Evolutionary conservation across 352 stramenopile species (phyloP).

Genomic region (Phytophthora ohioensis): DNA sequence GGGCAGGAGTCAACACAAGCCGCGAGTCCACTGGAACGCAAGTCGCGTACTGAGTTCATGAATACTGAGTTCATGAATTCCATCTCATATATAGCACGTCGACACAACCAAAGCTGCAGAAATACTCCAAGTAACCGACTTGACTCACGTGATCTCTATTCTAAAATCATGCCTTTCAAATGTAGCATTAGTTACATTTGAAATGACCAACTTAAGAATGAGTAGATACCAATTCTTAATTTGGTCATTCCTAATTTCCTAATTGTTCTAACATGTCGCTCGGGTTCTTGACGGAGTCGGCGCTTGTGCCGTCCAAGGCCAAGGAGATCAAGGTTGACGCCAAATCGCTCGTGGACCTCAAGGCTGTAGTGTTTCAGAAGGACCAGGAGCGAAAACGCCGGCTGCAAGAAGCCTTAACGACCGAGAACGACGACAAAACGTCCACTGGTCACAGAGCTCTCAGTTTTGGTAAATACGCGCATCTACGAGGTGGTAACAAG

Average conservation of each 20-base stretch:
- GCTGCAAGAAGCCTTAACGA: slow-evolving; percentile 49
- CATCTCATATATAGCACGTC: slow-evolving; percentile 2
- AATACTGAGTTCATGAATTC: too few species aligned
- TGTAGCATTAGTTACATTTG: not conserved
- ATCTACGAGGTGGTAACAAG: slow-evolving; percentile 47
- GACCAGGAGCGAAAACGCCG: slow-evolving; percentile 78
- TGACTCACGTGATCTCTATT: not conserved
- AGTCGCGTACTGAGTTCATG: too few species aligned
- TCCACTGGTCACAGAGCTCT: slow-evolving; percentile 9
- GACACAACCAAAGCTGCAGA: not conserved
- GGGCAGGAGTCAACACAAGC: not conserved
- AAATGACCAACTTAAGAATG: not conserved
- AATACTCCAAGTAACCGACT: not conserved
- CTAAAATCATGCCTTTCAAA: not conserved
- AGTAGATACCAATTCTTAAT: too few species aligned
- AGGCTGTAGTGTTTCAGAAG: slow-evolving; percentile 86
- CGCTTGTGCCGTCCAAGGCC: slow-evolving; percentile 91
- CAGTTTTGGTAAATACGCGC: slow-evolving; percentile 55
- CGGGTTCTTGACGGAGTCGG: slow-evolving; percentile 93
- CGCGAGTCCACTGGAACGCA: too few species aligned
- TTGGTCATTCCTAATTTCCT: not conserved
- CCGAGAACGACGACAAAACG: slow-evolving; percentile 18
- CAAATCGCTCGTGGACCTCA: slow-evolving; percentile 87
- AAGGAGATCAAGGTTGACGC: slow-evolving; percentile 90
- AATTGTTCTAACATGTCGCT: slow-evolving; percentile 74